phyloP scores from a whole-genome alignment of 2,329 filamentous ascomycete species.

The Hypoxylon sp. region DNA sequence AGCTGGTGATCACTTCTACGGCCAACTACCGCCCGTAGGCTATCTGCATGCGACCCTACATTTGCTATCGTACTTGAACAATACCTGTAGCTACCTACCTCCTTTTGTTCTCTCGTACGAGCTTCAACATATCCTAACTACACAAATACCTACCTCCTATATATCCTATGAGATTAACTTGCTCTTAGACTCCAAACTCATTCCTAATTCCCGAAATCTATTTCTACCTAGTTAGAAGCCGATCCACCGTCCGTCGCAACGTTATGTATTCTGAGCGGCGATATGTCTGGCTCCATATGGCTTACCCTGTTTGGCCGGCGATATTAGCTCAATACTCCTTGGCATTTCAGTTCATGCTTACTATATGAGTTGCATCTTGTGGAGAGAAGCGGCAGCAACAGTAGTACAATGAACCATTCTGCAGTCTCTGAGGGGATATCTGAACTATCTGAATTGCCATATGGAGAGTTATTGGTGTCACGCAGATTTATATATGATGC shows the following conservation, averaged over 20 bases:
- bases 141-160: neutral
- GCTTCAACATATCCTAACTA: neutral
- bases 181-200: neutral
- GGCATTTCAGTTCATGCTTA: constrained; percentile 30
- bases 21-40: neutral
- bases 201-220: neutral
- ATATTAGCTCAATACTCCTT: constrained; percentile 24
- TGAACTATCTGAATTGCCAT: constrained; percentile 13
- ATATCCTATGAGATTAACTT: neutral
- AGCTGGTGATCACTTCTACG: constrained; percentile 10
- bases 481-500: constrained; percentile 8
- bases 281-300: constrained; percentile 36
- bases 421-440: neutral
- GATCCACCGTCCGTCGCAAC: neutral
- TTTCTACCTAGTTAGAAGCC: neutral
- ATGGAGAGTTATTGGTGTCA: constrained; percentile 4
- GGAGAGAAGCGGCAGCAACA: constrained; percentile 13
- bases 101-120: too few relatives aligned
- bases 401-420: constrained; percentile 2
- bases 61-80: neutral
- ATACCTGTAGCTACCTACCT: neutral
- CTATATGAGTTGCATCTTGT: constrained; percentile 30
- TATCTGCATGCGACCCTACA: constrained; percentile 33
- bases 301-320: constrained; percentile 30
- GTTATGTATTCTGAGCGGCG: neutral